phyloP scores from a whole-genome alignment of 805 yeast species.

The Pichia scutulata region DNA sequence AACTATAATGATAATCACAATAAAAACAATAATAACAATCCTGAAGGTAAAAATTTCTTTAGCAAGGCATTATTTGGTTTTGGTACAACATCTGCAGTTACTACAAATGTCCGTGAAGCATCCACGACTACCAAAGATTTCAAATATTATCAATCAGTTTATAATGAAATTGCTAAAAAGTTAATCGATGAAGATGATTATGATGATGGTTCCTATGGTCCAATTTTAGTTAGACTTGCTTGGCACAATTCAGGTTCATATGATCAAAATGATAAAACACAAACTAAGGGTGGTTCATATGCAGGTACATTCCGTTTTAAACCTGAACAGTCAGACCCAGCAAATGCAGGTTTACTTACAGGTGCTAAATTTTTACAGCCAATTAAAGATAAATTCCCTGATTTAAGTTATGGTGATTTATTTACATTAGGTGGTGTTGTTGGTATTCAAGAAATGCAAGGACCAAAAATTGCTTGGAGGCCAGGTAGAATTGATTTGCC shows the following conservation, averaged over 20 bases:
- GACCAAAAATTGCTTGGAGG: constrained; percentile 55
- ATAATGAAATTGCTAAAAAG: constrained; percentile 63
- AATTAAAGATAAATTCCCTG: constrained; percentile 48
- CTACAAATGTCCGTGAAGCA: constrained; percentile 28
- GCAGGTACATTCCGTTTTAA: constrained; percentile 48
- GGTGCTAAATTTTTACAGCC: constrained; percentile 53
- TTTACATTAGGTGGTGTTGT: constrained; percentile 68
- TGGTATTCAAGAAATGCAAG: constrained; percentile 56
- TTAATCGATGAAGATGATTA: constrained; percentile 47
- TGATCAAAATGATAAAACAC: constrained; percentile 34
- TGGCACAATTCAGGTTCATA: constrained; percentile 47
- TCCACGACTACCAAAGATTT: constrained; percentile 25
- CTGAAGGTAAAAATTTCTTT: constrained; percentile 13
- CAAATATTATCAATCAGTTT: constrained; percentile 57
- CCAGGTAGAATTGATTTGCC: constrained; percentile 38
- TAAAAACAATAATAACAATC: constrained; percentile 11
- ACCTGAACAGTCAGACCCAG: constrained; percentile 44
- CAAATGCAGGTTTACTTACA: constrained; percentile 41
- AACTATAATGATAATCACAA: constrained; percentile 9
- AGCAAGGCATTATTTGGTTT: constrained; percentile 21
- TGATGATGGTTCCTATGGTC: constrained; percentile 57
- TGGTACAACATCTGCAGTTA: constrained; percentile 20
- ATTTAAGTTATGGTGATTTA: constrained; percentile 57
- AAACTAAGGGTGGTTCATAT: constrained; percentile 38
- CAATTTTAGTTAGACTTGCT: constrained; percentile 38